Conservation (phyloP, 1,139 yeast species). For the Lizanozyma gosingica region DNA sequence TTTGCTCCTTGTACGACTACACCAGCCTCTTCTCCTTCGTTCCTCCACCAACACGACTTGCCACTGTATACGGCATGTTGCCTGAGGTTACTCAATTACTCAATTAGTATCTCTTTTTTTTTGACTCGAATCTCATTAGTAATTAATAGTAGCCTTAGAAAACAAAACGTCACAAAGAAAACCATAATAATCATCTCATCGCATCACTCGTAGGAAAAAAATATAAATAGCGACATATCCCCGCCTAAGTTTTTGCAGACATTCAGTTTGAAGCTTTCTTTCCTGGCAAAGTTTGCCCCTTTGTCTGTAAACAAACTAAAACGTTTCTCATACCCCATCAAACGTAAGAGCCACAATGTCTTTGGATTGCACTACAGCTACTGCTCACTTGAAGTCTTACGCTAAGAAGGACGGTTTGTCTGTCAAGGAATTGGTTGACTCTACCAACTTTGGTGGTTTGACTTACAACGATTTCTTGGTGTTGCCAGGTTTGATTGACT, state of each 20-base stretch:
- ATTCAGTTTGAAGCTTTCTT: constrained; percentile 14
- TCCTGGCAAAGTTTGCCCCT: constrained; percentile 40
- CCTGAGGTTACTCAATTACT: too few relatives aligned
- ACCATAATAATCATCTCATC: constrained; percentile 7
- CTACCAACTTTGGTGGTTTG: constrained; percentile 85
- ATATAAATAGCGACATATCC: constrained; percentile 2
- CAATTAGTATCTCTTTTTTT: too few relatives aligned
- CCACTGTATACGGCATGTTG: too few relatives aligned
- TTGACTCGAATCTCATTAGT: too few relatives aligned
- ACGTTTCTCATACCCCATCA: constrained; percentile 1
- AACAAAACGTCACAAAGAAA: too few relatives aligned
- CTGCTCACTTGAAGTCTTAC: constrained; percentile 59
- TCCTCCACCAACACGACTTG: too few relatives aligned
- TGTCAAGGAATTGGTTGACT: constrained; percentile 80
- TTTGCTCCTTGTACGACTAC: too few relatives aligned
- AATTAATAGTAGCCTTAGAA: too few relatives aligned
- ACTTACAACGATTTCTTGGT: constrained; percentile 95
- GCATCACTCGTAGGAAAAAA: constrained; percentile 6
- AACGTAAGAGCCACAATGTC: constrained; percentile 17
- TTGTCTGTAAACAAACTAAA: constrained; percentile 7
- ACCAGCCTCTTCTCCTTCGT: too few relatives aligned
- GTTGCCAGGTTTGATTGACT: constrained; percentile 90
- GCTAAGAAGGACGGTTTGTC: constrained; percentile 76
- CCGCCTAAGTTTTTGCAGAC: constrained; percentile 1
- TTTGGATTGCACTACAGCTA: constrained; percentile 57